A percentile compares a stretch with the other conserved stretches of the same genome.
Conservation (phyloP, 2,329 filamentous ascomycete genomes). For the Xylaria sp. region DNA sequence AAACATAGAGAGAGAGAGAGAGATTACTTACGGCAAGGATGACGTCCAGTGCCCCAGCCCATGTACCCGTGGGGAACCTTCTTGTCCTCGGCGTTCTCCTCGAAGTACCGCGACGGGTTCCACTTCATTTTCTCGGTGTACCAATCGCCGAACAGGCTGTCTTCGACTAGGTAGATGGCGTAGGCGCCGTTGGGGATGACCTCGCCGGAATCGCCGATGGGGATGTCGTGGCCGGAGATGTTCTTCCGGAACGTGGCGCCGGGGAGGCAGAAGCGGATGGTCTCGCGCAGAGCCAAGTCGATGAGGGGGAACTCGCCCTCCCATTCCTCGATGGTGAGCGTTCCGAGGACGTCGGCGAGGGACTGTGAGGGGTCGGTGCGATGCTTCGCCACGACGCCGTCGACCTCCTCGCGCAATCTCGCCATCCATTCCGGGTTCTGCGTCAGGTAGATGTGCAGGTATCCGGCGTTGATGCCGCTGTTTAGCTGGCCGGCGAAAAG, state of each 20-base stretch:
- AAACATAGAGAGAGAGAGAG: slow-evolving; percentile 8
- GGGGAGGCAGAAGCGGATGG: slow-evolving; percentile 60
- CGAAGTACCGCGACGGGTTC: slow-evolving; percentile 58
- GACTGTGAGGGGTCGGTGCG: slow-evolving; percentile 47
- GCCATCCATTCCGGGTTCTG: slow-evolving; percentile 58
- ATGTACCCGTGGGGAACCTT: slow-evolving; percentile 41
- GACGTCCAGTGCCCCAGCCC: slow-evolving; percentile 43
- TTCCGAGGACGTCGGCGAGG: slow-evolving; percentile 52
- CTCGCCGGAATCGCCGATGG: slow-evolving; percentile 57
- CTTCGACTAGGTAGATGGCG: slow-evolving; percentile 58
- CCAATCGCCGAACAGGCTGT: slow-evolving; percentile 57
- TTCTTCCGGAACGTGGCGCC: slow-evolving; percentile 65
- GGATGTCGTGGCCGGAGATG: slow-evolving; percentile 55
- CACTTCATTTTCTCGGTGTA: slow-evolving; percentile 56
- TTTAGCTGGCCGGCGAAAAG: slow-evolving; percentile 69
- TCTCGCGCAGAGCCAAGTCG: slow-evolving; percentile 63
- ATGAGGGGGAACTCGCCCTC: slow-evolving; percentile 64
- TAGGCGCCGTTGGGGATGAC: slow-evolving; percentile 61
- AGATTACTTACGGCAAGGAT: slow-evolving; percentile 53
- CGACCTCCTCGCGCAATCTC: slow-evolving; percentile 59
- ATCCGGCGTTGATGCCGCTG: slow-evolving; percentile 64
- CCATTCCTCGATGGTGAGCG: slow-evolving; percentile 63
- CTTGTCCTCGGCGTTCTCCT: slow-evolving; percentile 56
- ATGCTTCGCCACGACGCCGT: slow-evolving; percentile 56
- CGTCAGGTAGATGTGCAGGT: slow-evolving; percentile 62